Conservation (phyloP, 306 rosid genomes). For the Trichosanthes cucumerina region DNA sequence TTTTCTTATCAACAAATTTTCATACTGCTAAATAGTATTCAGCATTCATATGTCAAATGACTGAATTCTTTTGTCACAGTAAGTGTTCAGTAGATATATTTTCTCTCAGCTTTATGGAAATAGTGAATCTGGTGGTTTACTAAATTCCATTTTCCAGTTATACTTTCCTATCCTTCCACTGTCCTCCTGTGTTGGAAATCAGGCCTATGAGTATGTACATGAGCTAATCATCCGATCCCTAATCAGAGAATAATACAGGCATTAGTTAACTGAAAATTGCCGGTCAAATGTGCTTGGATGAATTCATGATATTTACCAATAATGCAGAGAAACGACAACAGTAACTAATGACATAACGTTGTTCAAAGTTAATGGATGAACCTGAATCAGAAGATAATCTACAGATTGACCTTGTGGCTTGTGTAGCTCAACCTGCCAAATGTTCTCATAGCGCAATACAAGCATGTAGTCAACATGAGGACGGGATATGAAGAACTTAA, state of each 20-base stretch:
- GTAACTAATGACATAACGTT: slow-evolving; percentile 6
- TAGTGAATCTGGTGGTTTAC: not conserved
- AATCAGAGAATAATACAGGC: not conserved
- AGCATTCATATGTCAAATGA: not conserved
- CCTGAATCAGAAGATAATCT: slow-evolving; percentile 69
- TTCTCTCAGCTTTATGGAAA: not conserved
- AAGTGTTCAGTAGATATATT: not conserved
- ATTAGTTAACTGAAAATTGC: not conserved
- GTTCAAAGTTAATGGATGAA: slow-evolving; percentile 8
- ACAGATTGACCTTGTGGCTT: slow-evolving; percentile 25
- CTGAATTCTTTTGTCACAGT: not conserved
- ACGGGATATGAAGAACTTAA: slow-evolving; percentile 27
- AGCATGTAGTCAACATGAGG: slow-evolving; percentile 26
- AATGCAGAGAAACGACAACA: not conserved
- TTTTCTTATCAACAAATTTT: not conserved
- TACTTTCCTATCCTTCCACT: not conserved
- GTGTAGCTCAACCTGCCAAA: slow-evolving; percentile 55
- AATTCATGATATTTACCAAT: not conserved
- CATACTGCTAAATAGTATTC: not conserved
- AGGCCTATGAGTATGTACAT: not conserved
- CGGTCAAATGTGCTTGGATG: not conserved
- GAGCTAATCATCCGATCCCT: not conserved
- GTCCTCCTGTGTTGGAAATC: not conserved
- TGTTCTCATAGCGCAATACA: slow-evolving; percentile 47
- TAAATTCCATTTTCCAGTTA: not conserved